phyloP scores from a whole-genome alignment of 441 rosid genomes.

The Arabidopsis lyrata region DNA sequence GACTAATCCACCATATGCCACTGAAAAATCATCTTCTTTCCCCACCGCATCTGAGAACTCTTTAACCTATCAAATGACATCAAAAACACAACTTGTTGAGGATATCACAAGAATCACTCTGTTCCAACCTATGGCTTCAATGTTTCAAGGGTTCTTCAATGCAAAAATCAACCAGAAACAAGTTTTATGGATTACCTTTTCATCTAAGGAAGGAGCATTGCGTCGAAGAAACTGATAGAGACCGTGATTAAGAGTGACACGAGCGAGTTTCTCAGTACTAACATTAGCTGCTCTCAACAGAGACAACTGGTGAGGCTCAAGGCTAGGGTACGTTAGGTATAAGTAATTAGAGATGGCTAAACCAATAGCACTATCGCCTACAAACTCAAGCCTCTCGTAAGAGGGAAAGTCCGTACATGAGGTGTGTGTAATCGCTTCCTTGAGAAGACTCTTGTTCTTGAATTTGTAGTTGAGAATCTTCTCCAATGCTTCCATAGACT shows the following conservation, averaged over 20 bases:
- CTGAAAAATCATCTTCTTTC: constrained; percentile 56
- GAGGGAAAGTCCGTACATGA: constrained; percentile 51
- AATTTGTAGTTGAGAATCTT: constrained; percentile 57
- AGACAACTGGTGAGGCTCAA: constrained; percentile 63
- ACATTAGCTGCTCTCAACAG: constrained; percentile 67
- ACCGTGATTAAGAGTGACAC: constrained; percentile 64
- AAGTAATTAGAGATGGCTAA: constrained; percentile 57
- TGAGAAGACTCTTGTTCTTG: constrained; percentile 52
- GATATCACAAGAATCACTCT: constrained; percentile 17
- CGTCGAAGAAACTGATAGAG: constrained; percentile 56
- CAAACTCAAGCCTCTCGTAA: constrained; percentile 79
- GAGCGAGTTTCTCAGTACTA: constrained; percentile 86
- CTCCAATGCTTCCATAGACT: constrained; percentile 56
- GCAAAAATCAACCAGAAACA: too few relatives aligned
- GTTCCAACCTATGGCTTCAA: constrained; percentile 4
- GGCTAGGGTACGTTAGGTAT: constrained; percentile 56
- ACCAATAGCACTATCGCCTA: constrained; percentile 76
- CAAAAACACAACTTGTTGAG: constrained; percentile 1
- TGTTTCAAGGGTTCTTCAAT: background rate
- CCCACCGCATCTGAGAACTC: constrained; percentile 64
- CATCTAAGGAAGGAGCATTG: constrained; percentile 54
- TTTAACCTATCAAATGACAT: constrained; percentile 50
- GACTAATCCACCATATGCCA: constrained; percentile 63
- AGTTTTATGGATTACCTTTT: constrained; percentile 47
- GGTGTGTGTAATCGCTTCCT: constrained; percentile 75